phyloP scores from a whole-genome alignment of 805 yeast genomes.

The Monosporozyma servazzii region DNA sequence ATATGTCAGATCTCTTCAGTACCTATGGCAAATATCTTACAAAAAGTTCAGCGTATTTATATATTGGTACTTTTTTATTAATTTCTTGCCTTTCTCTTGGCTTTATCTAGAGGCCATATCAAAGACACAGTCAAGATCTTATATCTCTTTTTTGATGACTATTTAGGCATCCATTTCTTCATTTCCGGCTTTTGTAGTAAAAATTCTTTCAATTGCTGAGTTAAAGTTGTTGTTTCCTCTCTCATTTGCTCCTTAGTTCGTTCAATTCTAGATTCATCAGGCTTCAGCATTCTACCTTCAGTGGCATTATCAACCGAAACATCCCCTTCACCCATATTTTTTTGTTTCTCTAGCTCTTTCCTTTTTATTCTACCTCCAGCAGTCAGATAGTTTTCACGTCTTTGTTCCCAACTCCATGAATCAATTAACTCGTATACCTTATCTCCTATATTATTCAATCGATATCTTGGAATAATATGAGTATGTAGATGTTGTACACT shows the following conservation, averaged over 20 bases:
- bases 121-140: too few relatives aligned
- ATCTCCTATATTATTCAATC: conserved; percentile 52
- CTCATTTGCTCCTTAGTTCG: conserved; percentile 60
- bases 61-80: too few relatives aligned
- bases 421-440: conserved; percentile 64
- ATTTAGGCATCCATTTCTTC: conserved; percentile 3
- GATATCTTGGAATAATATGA: conserved; percentile 81
- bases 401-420: conserved; percentile 39
- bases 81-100: too few relatives aligned
- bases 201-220: conserved; percentile 29
- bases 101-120: too few relatives aligned
- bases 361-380: conserved; percentile 16
- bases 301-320: too few relatives aligned
- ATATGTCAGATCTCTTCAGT: too few relatives aligned
- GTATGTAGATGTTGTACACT: conserved; percentile 93
- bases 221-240: conserved; percentile 54
- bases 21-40: too few relatives aligned
- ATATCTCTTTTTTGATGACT: not conserved
- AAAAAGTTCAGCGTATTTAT: too few relatives aligned
- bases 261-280: conserved; percentile 46
- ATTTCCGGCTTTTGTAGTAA: conserved; percentile 8
- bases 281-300: conserved; percentile 15
- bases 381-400: conserved; percentile 24
- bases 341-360: conserved; percentile 17
- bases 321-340: not conserved